Evolutionary conservation across 305 asterid species (phyloP).

Genomic region (Galium porrigens): DNA sequence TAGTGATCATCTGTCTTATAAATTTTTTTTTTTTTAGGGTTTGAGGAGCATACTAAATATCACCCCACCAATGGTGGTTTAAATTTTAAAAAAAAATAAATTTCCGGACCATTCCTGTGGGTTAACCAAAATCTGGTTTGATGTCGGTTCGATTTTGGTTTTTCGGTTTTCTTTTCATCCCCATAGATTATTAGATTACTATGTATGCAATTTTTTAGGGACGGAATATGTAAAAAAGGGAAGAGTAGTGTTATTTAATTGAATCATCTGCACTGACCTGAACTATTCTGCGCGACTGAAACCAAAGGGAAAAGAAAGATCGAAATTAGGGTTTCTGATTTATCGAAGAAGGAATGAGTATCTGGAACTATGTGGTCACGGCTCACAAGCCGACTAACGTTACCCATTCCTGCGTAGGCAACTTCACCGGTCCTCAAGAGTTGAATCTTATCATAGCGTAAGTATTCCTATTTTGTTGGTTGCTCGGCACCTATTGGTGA

Average conservation of each 20-base stretch:
- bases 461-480: constrained; percentile 12
- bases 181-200: too few relatives aligned
- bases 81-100: too few relatives aligned
- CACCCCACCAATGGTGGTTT: too few relatives aligned
- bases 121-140: too few relatives aligned
- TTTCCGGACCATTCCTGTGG: too few relatives aligned
- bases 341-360: constrained; percentile 38
- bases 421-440: constrained; percentile 85
- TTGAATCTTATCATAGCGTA: constrained; percentile 85
- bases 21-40: too few relatives aligned
- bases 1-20: too few relatives aligned
- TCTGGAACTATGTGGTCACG: constrained; percentile 96
- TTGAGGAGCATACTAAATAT: too few relatives aligned
- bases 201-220: too few relatives aligned
- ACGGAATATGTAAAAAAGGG: not conserved
- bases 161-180: too few relatives aligned
- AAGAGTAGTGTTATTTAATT: not conserved
- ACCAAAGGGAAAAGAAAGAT: not conserved
- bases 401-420: constrained; percentile 93
- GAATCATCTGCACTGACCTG: not conserved
- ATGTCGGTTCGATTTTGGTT: too few relatives aligned
- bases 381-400: constrained; percentile 96
- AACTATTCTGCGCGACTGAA: not conserved
- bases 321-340: not conserved
- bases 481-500: not conserved